Base-by-base conservation (phyloP, 139 green algal species). In the Chlamydomonas incerta region DNA sequence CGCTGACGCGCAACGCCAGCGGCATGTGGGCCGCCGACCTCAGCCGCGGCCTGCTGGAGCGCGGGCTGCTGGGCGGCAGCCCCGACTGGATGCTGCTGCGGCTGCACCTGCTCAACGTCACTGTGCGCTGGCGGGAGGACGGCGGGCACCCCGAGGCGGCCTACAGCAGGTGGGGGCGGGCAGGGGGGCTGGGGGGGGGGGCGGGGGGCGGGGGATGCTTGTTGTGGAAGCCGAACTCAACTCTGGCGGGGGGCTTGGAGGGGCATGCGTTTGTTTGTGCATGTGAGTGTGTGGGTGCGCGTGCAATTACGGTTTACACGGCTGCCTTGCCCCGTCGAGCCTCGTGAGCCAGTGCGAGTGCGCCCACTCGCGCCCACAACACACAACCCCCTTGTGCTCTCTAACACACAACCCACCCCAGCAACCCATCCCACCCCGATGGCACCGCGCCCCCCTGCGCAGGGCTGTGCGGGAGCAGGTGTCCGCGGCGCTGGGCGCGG, bases 391-490 rank as follows among this genome's bases (percentile, higher is more conserved):
- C n/a, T n/a, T n/a, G n/a, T n/a, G n/a, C n/a, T n/a, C n/a, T n/a
- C n/a, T n/a, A n/a, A n/a, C n/a, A n/a, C n/a, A n/a, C n/a, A n/a
- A n/a, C n/a, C n/a, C n/a, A n/a, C n/a, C n/a, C n/a, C n/a, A n/a
- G n/a, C n/a, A n/a, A n/a, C n/a, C n/a, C n/a, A n/a, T n/a, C n/a
- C n/a, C n/a, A n/a, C n/a, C n/a, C n/a, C n/a, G n/a, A n/a, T n/a
- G 31, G 17, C 52, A n/a, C 14, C 3, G 31, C 33, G 55, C 1
- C 21, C 55, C n/a, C 72, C 50, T 26, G 23, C 37, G 5, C 75
- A 82, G 75, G 75, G 75, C 75, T 24, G 37, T 82, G 9, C 75
- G 75, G 5, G 57, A 82, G 35, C 75, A 82, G 60, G 75, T 82
- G 41, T 72, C 75, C 15, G 75, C 75, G 4, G 75, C 37, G 28